These are phyloP conservation scores for Hymenoscyphus linearis DNA, from an alignment of 2,329 filamentous ascomycete genomes.

Conservation along the genomic window DNA sequence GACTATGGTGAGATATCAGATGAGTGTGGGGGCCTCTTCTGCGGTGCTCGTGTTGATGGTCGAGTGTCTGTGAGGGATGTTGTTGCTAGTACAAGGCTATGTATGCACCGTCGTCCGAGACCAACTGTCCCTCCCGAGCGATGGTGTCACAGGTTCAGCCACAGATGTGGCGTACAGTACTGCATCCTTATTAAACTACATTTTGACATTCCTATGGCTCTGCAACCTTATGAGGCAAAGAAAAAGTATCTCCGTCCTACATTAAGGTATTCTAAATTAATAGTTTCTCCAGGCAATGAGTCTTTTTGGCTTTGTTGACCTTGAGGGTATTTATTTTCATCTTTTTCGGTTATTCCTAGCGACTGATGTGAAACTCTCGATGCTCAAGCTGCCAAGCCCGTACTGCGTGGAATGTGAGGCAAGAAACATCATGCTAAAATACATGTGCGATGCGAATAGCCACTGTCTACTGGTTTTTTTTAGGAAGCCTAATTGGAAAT, in stretches of 20 bases:
- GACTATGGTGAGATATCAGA: neutral
- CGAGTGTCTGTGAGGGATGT: neutral
- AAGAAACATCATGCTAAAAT: neutral
- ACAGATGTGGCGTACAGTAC: neutral
- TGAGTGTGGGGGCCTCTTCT: neutral
- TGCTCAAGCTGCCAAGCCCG: neutral
- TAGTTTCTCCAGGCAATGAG: neutral
- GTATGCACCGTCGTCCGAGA: conserved; percentile 1
- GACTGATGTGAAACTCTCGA: too few relatives aligned
- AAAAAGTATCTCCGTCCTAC: neutral
- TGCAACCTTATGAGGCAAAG: neutral
- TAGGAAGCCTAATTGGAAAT: too few relatives aligned
- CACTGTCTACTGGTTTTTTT: neutral
- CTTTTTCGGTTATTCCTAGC: too few relatives aligned
- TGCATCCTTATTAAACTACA: too few relatives aligned
- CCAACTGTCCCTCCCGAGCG: neutral
- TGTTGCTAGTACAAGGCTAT: neutral
- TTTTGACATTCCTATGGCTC: neutral
- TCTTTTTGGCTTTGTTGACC: too few relatives aligned
- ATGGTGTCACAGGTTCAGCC: neutral
- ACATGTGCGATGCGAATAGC: neutral
- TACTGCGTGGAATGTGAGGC: neutral
- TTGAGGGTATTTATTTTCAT: too few relatives aligned
- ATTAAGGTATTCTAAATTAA: neutral
- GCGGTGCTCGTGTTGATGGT: neutral